A percentile compares a stretch with the other conserved stretches of the same genome.
phyloP scores from a whole-genome alignment of 2,329 filamentous ascomycete species.

The Pseudogymnoascus pannorum region DNA sequence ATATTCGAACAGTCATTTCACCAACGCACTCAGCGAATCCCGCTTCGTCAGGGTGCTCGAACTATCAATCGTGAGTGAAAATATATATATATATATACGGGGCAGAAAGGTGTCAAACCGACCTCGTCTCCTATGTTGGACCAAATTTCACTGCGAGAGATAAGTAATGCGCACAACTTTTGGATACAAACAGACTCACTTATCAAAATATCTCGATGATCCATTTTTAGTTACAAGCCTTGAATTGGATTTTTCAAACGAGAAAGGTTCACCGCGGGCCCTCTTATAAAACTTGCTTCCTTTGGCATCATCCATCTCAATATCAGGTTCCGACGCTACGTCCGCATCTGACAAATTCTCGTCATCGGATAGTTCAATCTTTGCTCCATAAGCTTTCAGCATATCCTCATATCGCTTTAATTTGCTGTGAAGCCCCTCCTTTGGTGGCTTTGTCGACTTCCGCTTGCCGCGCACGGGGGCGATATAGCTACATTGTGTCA shows the following conservation, averaged over 20 bases:
- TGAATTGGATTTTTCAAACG: slow-evolving; percentile 14
- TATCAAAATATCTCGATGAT: slow-evolving; percentile 23
- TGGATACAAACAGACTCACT: slow-evolving; percentile 12
- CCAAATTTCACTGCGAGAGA: slow-evolving; percentile 22
- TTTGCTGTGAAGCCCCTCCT: slow-evolving; percentile 22
- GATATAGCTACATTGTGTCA: slow-evolving; percentile 30
- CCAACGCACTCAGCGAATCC: slow-evolving; percentile 12
- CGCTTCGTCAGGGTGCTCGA: slow-evolving; percentile 19
- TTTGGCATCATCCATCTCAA: slow-evolving; percentile 14
- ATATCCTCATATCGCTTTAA: slow-evolving; percentile 18
- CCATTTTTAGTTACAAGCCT: slow-evolving; percentile 20
- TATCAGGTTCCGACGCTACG: slow-evolving; percentile 17
- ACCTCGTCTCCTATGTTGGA: slow-evolving; percentile 27
- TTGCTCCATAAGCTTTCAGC: slow-evolving; percentile 19
- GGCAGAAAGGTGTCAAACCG: slow-evolving; percentile 10
- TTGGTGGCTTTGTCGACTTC: slow-evolving; percentile 16
- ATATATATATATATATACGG: neutral
- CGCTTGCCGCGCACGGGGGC: slow-evolving; percentile 26
- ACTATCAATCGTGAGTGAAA: slow-evolving; percentile 13
- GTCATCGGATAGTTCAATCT: slow-evolving; percentile 21
- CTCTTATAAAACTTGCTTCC: slow-evolving; percentile 10
- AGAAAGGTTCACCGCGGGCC: neutral
- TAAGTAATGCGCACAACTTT: slow-evolving; percentile 1
- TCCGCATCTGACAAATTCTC: slow-evolving; percentile 18
- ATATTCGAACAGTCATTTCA: slow-evolving; percentile 6